phyloP scores from a whole-genome alignment of 148 eudicot species.

The Drosera capensis region DNA sequence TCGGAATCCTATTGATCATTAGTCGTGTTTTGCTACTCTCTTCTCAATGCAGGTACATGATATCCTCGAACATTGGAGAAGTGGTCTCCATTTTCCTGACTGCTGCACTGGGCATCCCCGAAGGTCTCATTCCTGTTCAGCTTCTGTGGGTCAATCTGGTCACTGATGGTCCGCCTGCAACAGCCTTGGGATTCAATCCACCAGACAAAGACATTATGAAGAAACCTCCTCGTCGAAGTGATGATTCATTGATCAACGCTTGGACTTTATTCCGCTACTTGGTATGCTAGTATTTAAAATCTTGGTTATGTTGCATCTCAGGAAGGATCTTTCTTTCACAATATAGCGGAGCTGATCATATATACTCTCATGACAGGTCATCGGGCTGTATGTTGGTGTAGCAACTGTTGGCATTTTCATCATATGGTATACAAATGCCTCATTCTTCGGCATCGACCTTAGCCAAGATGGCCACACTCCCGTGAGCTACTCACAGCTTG shows the following conservation, averaged over 20 bases:
- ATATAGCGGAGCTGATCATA: too few species aligned
- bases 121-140: constrained; percentile 57
- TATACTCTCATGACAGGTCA: constrained; percentile 26
- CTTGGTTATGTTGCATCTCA: too few species aligned
- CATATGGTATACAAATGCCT: constrained; percentile 55
- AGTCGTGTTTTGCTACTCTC: too few species aligned
- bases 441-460: constrained; percentile 58
- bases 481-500: constrained; percentile 51
- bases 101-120: constrained; percentile 53
- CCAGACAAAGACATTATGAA: constrained; percentile 54
- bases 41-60: constrained; percentile 23
- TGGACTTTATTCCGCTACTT: constrained; percentile 48
- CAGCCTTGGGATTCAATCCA: constrained; percentile 60
- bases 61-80: constrained; percentile 45
- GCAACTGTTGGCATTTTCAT: constrained; percentile 64
- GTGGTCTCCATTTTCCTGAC: constrained; percentile 40
- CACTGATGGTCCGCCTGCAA: constrained; percentile 65
- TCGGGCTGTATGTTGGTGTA: constrained; percentile 60
- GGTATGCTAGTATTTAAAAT: too few species aligned
- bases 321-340: too few species aligned
- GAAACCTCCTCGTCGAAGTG: constrained; percentile 48
- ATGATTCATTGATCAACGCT: constrained; percentile 41
- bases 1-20: too few species aligned
- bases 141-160: constrained; percentile 66
- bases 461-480: constrained; percentile 59